Evolutionary conservation across 768 basidiomycete species (phyloP).

Genomic region (Phlebiopsis gigantea): DNA sequence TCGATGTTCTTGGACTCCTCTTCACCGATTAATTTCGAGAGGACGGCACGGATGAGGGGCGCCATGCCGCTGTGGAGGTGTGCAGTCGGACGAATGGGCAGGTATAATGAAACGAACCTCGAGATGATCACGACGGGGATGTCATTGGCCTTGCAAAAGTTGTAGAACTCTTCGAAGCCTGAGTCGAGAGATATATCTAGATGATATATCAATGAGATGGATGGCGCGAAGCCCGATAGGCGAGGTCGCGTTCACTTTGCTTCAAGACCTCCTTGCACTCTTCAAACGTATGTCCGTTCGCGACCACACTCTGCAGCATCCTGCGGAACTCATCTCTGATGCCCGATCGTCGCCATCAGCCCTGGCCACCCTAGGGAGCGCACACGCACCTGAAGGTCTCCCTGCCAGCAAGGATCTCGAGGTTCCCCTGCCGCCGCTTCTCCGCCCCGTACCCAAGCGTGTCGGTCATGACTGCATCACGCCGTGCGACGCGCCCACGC

Average conservation of each 20-base stretch:
- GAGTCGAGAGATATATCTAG: conserved; percentile 81
- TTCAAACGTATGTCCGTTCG: conserved; percentile 76
- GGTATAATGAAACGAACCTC: conserved; percentile 42
- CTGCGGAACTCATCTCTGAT: conserved; percentile 79
- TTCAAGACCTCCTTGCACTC: conserved; percentile 75
- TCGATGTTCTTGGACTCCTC: conserved; percentile 72
- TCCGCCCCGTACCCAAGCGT: conserved; percentile 80
- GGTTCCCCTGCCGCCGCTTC: conserved; percentile 67
- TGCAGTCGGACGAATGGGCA: background rate
- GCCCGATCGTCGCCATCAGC: background rate
- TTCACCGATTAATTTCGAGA: conserved; percentile 75
- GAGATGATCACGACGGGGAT: conserved; percentile 94
- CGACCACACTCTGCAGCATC: conserved; percentile 78
- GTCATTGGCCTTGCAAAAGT: conserved; percentile 73
- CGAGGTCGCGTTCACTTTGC: conserved; percentile 45
- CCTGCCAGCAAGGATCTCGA: conserved; percentile 61
- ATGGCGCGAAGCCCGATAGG: background rate
- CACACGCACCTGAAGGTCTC: conserved; percentile 58
- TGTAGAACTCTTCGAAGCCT: conserved; percentile 85
- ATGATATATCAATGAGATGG: conserved; percentile 7
- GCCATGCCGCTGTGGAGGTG: conserved; percentile 71
- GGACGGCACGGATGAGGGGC: conserved; percentile 86
- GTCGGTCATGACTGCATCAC: conserved; percentile 71
- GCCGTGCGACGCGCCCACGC: background rate
- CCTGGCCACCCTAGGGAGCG: background rate